Percentiles rank a stretch among this genome's conserved stretches.
Conservation (phyloP, 345 rosid species). For the Eucalyptus brandiana region DNA sequence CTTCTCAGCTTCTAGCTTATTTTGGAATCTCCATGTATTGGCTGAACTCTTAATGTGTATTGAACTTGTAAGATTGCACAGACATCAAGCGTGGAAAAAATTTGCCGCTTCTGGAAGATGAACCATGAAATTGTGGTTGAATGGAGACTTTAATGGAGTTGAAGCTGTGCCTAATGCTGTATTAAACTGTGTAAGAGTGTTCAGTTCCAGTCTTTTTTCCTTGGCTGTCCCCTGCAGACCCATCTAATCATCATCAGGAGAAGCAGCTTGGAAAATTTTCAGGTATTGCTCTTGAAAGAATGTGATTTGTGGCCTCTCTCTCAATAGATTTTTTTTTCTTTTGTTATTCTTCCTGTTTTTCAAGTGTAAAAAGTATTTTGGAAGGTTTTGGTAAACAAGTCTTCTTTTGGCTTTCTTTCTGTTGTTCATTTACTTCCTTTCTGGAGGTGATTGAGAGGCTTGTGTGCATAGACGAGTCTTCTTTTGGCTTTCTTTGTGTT, state of each 20-base stretch:
- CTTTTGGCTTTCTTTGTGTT: background rate
- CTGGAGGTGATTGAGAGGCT: background rate
- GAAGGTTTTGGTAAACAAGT: background rate
- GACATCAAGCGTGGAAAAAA: slow-evolving; percentile 49
- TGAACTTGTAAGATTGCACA: slow-evolving; percentile 13
- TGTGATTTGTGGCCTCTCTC: background rate
- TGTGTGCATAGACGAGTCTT: background rate
- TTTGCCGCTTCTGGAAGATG: slow-evolving; percentile 49
- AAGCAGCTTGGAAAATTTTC: background rate
- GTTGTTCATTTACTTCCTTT: background rate
- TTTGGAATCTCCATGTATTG: background rate
- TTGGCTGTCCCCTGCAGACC: background rate
- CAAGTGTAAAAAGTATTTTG: background rate
- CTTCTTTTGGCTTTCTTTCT: background rate
- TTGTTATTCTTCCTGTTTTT: background rate
- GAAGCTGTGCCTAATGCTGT: background rate
- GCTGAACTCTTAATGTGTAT: background rate
- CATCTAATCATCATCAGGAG: background rate
- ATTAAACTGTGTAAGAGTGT: background rate
- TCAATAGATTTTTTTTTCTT: background rate
- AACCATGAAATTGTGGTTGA: slow-evolving; percentile 12
- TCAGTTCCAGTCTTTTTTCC: background rate
- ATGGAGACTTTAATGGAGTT: background rate
- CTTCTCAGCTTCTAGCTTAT: background rate
- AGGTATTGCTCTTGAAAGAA: background rate